Base-by-base conservation (phyloP, 441 rosid species). In the Hura crepitans region DNA sequence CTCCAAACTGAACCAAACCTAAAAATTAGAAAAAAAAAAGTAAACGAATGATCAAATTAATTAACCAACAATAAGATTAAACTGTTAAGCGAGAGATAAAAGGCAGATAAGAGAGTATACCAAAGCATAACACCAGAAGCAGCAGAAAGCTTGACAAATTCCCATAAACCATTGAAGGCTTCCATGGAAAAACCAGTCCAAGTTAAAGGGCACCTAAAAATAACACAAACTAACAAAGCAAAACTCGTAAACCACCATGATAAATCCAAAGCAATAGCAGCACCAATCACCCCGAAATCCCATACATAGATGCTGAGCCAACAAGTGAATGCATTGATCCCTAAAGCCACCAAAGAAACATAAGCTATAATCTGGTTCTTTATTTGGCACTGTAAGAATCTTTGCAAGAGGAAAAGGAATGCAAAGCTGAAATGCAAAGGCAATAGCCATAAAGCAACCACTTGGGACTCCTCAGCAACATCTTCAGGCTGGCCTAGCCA, bases 111-210 rank as follows among this genome's bases (percentile, higher is more conserved):
- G 20, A 12, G 46, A 2, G 13, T 42, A 11, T 80, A 85, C 97
- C 93, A 87, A 30, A 90, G 72, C 97, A 92, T 90, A 75, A 90
- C 75, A 2, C 96, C 98, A 1, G 98, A 86, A 22, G 95, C 88
- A 54, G 85, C 81, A 18, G 96, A 92, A 5, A 90, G 86, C 65
- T 87, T 84, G 27, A 85, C 12, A 35, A 86, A 90, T n/a, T 87
- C 92, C 91, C 93, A 86, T 1, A 92, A 79, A 11, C 87, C 87
- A 12, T 79, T 76, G 75, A 90, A 87, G 39, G 95, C 91, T 77
- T 90, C 77, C 10, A 47, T 13, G 0, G 96, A 90, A 70, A 83
- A 89, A 47, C 98, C 98, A 0, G 77, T 70, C 96, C 97, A 92
- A 6, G 97, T 82, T 43, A 82, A 54, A 1, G 95, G 93, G 27